Conservation (phyloP, 306 rosid genomes). For the Trichosanthes cucumerina region DNA sequence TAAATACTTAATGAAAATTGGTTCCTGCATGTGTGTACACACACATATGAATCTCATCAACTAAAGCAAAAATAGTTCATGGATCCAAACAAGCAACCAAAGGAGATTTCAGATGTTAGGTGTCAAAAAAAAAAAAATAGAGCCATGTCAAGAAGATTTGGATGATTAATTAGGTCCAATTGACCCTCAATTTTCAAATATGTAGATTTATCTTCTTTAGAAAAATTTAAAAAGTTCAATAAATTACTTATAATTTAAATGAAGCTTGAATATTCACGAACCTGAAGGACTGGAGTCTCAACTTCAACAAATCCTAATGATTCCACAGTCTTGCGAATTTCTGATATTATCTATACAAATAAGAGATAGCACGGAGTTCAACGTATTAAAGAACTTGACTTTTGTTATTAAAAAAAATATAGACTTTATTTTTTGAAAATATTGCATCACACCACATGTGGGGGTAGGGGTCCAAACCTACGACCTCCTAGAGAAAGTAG, state of each 20-base stretch:
- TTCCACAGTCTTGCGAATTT: constrained; percentile 81
- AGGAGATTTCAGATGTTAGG: not conserved
- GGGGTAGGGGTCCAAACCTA: too few relatives aligned
- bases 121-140: not conserved
- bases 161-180: not conserved
- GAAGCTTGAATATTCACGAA: constrained; percentile 23
- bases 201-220: not conserved
- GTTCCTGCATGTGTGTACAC: not conserved
- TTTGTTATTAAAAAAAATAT: too few relatives aligned
- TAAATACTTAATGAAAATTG: not conserved
- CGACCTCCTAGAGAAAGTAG: too few relatives aligned
- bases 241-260: not conserved
- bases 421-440: too few relatives aligned
- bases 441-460: too few relatives aligned
- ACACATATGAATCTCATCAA: not conserved
- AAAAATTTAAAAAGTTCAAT: not conserved
- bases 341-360: constrained; percentile 63
- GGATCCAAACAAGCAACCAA: not conserved
- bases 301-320: constrained; percentile 80
- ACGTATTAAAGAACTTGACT: not conserved
- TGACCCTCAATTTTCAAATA: not conserved
- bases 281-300: constrained; percentile 99
- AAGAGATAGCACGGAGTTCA: not conserved
- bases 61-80: not conserved
- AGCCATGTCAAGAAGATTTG: not conserved